These are phyloP conservation scores for Torulaspora pretoriensis DNA, from an alignment of 1,139 yeast species.

Conservation along the genomic window DNA sequence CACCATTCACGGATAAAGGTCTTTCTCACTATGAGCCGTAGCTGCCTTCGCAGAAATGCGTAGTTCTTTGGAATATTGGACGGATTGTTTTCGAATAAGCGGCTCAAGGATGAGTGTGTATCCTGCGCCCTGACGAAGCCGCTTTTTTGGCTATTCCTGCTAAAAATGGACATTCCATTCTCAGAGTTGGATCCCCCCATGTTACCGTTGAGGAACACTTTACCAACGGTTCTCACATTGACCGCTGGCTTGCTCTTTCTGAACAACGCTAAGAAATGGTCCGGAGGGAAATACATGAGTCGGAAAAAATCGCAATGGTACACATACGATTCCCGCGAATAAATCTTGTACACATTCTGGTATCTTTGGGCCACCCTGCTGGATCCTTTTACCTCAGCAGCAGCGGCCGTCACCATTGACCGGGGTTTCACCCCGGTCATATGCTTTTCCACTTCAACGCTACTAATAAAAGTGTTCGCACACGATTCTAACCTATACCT, in stretches of 20 bases:
- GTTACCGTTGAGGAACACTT: slow-evolving; percentile 30
- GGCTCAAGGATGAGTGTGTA: background rate
- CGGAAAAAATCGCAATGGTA: slow-evolving; percentile 36
- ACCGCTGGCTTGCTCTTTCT: slow-evolving; percentile 53
- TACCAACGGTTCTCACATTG: slow-evolving; percentile 29
- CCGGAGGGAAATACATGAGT: slow-evolving; percentile 43
- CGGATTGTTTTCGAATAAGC: slow-evolving; percentile 17
- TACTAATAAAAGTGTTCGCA: slow-evolving; percentile 5
- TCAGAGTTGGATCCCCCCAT: slow-evolving; percentile 14
- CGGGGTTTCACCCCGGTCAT: background rate
- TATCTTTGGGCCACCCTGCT: slow-evolving; percentile 12
- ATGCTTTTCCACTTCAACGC: background rate
- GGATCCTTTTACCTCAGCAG: slow-evolving; percentile 11
- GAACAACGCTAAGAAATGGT: slow-evolving; percentile 43
- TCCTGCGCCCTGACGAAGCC: slow-evolving; percentile 6
- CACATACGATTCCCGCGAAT: slow-evolving; percentile 21
- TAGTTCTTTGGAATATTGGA: slow-evolving; percentile 40
- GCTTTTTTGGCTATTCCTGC: slow-evolving; percentile 6
- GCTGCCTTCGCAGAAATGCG: slow-evolving; percentile 39
- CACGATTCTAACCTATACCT: background rate
- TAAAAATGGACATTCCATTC: slow-evolving; percentile 6
- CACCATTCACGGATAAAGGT: slow-evolving; percentile 35
- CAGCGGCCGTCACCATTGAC: slow-evolving; percentile 1
- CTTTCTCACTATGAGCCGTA: slow-evolving; percentile 43
- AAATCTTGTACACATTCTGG: slow-evolving; percentile 17